Evolutionary conservation across 1,284 basidiomycete species (phyloP), one percentile per base, ranked within the genome.

Genomic region (Entoloma clypeatum): DNA sequence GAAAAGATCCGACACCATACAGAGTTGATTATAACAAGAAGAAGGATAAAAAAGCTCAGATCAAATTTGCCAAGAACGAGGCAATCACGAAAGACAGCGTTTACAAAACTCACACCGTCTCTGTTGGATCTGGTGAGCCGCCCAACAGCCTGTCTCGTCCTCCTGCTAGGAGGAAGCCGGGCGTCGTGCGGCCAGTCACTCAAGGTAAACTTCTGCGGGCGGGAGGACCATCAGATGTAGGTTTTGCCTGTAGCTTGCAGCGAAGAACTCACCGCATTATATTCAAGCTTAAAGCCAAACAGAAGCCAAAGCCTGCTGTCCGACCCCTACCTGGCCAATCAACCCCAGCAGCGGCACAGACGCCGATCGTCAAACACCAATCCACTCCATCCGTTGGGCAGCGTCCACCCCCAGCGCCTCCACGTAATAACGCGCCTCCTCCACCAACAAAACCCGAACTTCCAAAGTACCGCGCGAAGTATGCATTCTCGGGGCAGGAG

Each of bases 21-120:
- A 94, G 90, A 2, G 69, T 96, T 47, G 79, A 88, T 36, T 99
- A 96, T 61, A 74, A 77, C 28, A 99, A 99, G 76, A 99, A 98
- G 77, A 98, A 93, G 67, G 94, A 95, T 54, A 99, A 99, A 72
- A 84, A 84, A 59, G 82, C 87, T 2, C 72, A 79, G 42, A 92
- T 99, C 65, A 88, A 88, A 59, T 86, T 92, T 51, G 65, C 86
- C 56, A 97, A 91, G 69, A 93, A 97, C 59, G 92, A 96, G 62
- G 83, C 81, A 8, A 68, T 95, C 13, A 68, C 62, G n/a, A 79
- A 79, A 43, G 85, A 89, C 48, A 95, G 94, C 55, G 60, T 80
- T 2, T 99, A 99, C 73, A 99, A 99, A 77, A 94, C 90, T 54
- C 90, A 92, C 56, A 79, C 81, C 3, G 87, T 99, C 13, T 83